Evolutionary conservation across 805 yeast species (phyloP).

Genomic region (Candida sithepensis): DNA sequence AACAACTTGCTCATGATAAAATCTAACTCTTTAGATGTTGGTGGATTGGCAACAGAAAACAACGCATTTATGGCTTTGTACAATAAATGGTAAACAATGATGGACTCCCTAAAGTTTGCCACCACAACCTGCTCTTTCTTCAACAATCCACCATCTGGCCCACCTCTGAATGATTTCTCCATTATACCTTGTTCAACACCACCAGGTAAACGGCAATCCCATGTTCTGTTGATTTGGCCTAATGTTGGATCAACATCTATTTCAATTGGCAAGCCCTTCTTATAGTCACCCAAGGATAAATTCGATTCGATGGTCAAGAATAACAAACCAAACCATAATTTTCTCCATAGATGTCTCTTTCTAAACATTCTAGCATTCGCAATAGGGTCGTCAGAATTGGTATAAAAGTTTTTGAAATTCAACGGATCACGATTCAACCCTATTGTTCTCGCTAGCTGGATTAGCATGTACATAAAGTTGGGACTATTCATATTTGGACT

Average conservation of each 20-base stretch:
- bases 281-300: slow-evolving; percentile 35
- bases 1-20: slow-evolving; percentile 25
- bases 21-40: slow-evolving; percentile 32
- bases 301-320: slow-evolving; percentile 33
- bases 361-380: slow-evolving; percentile 30
- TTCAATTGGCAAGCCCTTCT: slow-evolving; percentile 35
- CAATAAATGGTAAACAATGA: slow-evolving; percentile 41
- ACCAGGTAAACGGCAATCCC: slow-evolving; percentile 38
- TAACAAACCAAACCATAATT: slow-evolving; percentile 35
- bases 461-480: slow-evolving; percentile 32
- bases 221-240: slow-evolving; percentile 30
- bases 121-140: slow-evolving; percentile 44
- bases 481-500: slow-evolving; percentile 34
- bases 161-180: slow-evolving; percentile 31
- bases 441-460: slow-evolving; percentile 42
- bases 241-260: slow-evolving; percentile 34
- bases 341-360: slow-evolving; percentile 38
- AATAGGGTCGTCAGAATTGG: slow-evolving; percentile 26
- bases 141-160: slow-evolving; percentile 14
- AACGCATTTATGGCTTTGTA: slow-evolving; percentile 37
- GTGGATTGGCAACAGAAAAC: slow-evolving; percentile 32
- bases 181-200: slow-evolving; percentile 35
- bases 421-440: slow-evolving; percentile 50
- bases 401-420: slow-evolving; percentile 34
- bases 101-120: slow-evolving; percentile 43